Base-by-base conservation (phyloP, 441 rosid species). In the Flueggea neowawraea region DNA sequence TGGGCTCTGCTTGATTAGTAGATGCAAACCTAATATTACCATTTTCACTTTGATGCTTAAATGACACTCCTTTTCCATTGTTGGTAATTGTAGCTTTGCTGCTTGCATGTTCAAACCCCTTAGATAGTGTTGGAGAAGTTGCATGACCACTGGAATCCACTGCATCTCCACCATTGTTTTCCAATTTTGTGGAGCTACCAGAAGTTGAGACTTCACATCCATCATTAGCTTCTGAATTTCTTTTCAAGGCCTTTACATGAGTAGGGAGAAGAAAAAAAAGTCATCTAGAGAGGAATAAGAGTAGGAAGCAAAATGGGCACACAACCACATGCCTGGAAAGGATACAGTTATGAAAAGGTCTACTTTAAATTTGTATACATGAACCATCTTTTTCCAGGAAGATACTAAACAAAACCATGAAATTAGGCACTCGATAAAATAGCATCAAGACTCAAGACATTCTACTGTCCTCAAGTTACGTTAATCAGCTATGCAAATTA, bases 241-340 rank as follows among this genome's bases (percentile, higher is more conserved):
- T 82, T 68, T 63, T 77, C 14, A 68, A 56, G 6, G 69, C 64
- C 93, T 84, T 58, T 58, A 57, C 17, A 61, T 36, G 41, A 2
- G 4, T 36, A 36, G 7, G 9, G 9, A 64, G 15, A 57, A 44
- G 12, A 52, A 58, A 52, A 0, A 44, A 9, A 47, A 14, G 12
- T 47, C 50, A 14, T 10, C 50, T 4, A 47, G n/a, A 47, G 50
- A 11, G 12, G 45, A 43, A 11, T 6, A 43, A 43, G 45, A 47
- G 14, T 47, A 47, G 50, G 50, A 10, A 10, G n/a, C 50, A 47
- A 9, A 0, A 47, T 47, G 50, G 7, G n/a, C n/a, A 3, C 50
- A 47, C n/a, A 47, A 47, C 41, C 41, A 36, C 41, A 36, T 5
- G 7, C 41, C 4, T 8, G 6, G 41, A 36, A 5, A 36, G 41